Percentiles rank a stretch among this genome's conserved stretches.
Evolutionary conservation across 1,139 yeast genomes (phyloP).

Genomic region (Groenewaldozyma auringiensis): DNA sequence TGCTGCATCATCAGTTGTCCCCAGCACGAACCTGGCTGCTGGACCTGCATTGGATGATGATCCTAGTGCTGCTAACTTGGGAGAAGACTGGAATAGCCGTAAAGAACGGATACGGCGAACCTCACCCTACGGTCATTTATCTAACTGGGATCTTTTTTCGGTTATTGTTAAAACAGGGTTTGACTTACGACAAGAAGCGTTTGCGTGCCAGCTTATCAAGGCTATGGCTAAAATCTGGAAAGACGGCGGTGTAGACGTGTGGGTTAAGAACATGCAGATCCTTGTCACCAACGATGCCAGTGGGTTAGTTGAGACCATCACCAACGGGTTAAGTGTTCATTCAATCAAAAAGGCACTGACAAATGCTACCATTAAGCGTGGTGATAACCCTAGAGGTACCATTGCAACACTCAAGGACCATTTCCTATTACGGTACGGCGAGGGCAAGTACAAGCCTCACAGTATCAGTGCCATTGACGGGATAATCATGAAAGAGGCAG

Average conservation of each 20-base stretch:
- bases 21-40: slow-evolving; percentile 14
- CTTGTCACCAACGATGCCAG: slow-evolving; percentile 83
- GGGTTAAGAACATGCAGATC: slow-evolving; percentile 93
- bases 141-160: slow-evolving; percentile 90
- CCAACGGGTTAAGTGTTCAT: slow-evolving; percentile 86
- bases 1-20: background rate
- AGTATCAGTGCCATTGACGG: background rate
- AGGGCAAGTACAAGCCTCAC: slow-evolving; percentile 14
- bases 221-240: slow-evolving; percentile 84
- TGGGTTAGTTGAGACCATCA: slow-evolving; percentile 91
- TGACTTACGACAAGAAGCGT: slow-evolving; percentile 92
- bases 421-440: slow-evolving; percentile 67
- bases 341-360: slow-evolving; percentile 90
- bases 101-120: slow-evolving; percentile 68
- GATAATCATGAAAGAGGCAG: background rate
- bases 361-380: slow-evolving; percentile 56
- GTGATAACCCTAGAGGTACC: slow-evolving; percentile 59
- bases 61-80: slow-evolving; percentile 51
- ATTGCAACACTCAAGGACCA: slow-evolving; percentile 72
- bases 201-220: slow-evolving; percentile 88
- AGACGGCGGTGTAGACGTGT: slow-evolving; percentile 53
- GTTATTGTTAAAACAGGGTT: slow-evolving; percentile 95
- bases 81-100: slow-evolving; percentile 88
- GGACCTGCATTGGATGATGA: slow-evolving; percentile 23
- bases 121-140: slow-evolving; percentile 75